Evolutionary conservation across 257 asterid species (phyloP).

Genomic region (Solanum rostratum): DNA sequence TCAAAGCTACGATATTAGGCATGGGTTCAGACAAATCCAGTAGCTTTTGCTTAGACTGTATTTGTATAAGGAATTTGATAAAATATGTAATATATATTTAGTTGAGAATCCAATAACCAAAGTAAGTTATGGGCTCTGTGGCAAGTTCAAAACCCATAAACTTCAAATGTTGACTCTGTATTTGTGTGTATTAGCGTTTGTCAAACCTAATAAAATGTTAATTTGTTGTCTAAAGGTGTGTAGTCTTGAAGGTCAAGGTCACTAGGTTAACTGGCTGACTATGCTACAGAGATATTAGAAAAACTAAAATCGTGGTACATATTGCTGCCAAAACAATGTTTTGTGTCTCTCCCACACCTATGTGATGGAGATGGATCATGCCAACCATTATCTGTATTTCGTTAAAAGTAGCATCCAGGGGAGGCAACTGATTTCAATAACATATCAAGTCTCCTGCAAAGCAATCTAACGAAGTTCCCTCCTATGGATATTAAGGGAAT

Average conservation of each 20-base stretch:
- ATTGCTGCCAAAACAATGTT: neutral
- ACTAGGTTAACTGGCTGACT: neutral
- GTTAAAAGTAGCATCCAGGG: neutral
- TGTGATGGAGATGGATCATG: neutral
- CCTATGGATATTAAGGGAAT: neutral
- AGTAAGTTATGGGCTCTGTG: neutral
- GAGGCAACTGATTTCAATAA: neutral
- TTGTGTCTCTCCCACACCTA: neutral
- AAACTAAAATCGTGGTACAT: neutral
- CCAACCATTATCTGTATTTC: neutral
- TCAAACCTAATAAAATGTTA: neutral
- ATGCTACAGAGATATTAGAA: neutral
- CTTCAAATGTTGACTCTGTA: neutral
- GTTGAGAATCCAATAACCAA: neutral
- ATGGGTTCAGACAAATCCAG: neutral
- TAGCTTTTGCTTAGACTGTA: neutral
- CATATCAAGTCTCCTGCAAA: neutral
- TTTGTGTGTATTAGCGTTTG: neutral
- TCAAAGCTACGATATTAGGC: neutral
- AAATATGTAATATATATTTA: neutral
- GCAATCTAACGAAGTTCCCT: neutral
- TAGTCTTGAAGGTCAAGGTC: neutral
- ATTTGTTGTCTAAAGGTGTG: neutral
- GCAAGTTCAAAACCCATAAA: neutral
- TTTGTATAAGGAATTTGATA: neutral